These are phyloP conservation scores for Tinospora cordifolia DNA, from an alignment of 164 flowering plant genomes.

Conservation along the genomic window DNA sequence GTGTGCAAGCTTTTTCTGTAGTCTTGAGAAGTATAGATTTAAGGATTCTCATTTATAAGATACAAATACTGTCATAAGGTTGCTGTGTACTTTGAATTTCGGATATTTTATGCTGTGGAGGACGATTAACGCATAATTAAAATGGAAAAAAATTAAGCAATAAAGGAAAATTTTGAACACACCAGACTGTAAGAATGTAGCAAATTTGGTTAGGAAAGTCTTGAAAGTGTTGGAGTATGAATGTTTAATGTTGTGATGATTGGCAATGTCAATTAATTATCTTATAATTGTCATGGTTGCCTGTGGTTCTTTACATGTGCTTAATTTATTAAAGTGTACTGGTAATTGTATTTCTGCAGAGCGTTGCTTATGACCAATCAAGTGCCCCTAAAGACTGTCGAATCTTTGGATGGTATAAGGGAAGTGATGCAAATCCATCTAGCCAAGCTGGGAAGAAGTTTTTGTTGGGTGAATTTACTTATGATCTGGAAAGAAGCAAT, in stretches of 20 bases:
- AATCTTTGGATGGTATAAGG: constrained; percentile 61
- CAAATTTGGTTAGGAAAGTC: background rate
- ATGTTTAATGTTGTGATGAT: background rate
- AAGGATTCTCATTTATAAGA: background rate
- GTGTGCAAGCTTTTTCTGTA: too few species aligned
- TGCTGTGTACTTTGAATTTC: background rate
- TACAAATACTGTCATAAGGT: background rate
- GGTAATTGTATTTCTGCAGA: constrained; percentile 35
- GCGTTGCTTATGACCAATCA: constrained; percentile 78
- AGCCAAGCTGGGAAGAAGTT: constrained; percentile 30
- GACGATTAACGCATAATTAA: background rate
- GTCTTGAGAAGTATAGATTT: too few species aligned
- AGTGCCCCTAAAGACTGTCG: constrained; percentile 88
- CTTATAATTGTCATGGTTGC: background rate
- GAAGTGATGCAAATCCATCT: constrained; percentile 16
- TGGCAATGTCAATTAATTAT: background rate
- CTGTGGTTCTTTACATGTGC: background rate
- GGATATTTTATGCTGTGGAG: background rate
- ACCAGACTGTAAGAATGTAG: background rate
- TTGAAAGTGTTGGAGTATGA: background rate
- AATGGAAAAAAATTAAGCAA: too few species aligned
- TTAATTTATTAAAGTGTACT: background rate
- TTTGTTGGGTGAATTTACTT: constrained; percentile 57
- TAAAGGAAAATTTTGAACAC: too few species aligned
- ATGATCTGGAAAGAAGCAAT: constrained; percentile 80